phyloP scores from a whole-genome alignment of 2,329 filamentous ascomycete species.

The Pseudopyricularia cyperi region DNA sequence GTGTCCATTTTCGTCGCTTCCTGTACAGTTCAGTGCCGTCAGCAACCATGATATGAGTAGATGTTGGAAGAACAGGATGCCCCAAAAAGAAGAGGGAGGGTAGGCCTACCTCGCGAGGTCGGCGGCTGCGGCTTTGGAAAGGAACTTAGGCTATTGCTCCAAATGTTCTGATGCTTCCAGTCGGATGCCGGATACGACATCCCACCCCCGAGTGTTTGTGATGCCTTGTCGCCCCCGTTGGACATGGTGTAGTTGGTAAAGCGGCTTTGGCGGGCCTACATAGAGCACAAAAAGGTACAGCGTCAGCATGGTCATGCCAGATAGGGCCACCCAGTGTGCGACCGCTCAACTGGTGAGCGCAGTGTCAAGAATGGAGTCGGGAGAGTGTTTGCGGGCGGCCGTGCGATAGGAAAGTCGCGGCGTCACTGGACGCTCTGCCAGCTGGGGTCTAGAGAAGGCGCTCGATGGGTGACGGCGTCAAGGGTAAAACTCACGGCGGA shows the following conservation, averaged over 20 bases:
- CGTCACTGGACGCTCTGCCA: not conserved
- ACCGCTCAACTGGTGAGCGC: not conserved
- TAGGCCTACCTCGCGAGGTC: slow-evolving; percentile 32
- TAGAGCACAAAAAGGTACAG: not conserved
- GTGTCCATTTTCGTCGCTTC: slow-evolving; percentile 35
- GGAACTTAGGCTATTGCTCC: slow-evolving; percentile 32
- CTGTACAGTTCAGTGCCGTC: slow-evolving; percentile 11
- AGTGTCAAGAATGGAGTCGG: not conserved
- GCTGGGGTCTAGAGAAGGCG: not conserved
- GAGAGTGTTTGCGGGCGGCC: not conserved
- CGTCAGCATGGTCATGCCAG: not conserved
- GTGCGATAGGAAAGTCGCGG: not conserved
- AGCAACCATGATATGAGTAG: slow-evolving; percentile 4
- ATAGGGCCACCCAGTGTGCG: not conserved
- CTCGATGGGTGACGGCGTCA: slow-evolving; percentile 7
- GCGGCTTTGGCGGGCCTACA: slow-evolving; percentile 22
- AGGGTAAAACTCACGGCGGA: slow-evolving; percentile 22
- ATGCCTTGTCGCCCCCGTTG: slow-evolving; percentile 17
- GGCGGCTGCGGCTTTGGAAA: slow-evolving; percentile 29
- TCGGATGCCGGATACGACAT: slow-evolving; percentile 21
- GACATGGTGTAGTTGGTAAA: slow-evolving; percentile 23
- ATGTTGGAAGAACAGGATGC: not conserved
- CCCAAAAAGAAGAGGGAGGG: slow-evolving; percentile 4
- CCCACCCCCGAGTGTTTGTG: slow-evolving; percentile 22
- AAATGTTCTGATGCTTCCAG: slow-evolving; percentile 31